These are phyloP conservation scores for Aspergillus sp. DNA, from an alignment of 2,329 filamentous ascomycete species.

Conservation along the genomic window DNA sequence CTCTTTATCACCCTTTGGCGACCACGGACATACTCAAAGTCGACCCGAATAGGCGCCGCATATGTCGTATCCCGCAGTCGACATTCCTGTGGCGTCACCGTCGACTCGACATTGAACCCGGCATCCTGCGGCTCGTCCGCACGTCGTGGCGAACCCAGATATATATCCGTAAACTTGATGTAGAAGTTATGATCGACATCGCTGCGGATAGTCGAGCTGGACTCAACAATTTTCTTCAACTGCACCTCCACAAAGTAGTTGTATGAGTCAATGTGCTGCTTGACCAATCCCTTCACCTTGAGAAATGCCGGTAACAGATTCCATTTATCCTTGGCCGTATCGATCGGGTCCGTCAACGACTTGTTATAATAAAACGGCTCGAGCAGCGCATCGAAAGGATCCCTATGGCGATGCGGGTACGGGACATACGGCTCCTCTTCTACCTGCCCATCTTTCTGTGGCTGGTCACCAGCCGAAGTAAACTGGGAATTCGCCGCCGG, in stretches of 20 bases:
- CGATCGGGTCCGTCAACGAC: slow-evolving; percentile 59
- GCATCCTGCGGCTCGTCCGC: slow-evolving; percentile 60
- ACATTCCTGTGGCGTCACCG: slow-evolving; percentile 88
- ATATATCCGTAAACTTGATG: slow-evolving; percentile 87
- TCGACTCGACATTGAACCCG: slow-evolving; percentile 37
- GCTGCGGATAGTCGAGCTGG: slow-evolving; percentile 79
- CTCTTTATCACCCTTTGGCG: slow-evolving; percentile 66
- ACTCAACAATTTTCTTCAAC: slow-evolving; percentile 90
- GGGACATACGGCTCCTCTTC: slow-evolving; percentile 10
- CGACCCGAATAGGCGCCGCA: slow-evolving; percentile 84
- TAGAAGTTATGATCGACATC: slow-evolving; percentile 91
- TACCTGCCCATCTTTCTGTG: slow-evolving; percentile 8
- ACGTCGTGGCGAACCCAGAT: slow-evolving; percentile 72
- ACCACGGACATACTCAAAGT: slow-evolving; percentile 82
- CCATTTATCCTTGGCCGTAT: slow-evolving; percentile 79
- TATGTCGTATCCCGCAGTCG: slow-evolving; percentile 97
- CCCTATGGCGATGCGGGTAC: slow-evolving; percentile 21
- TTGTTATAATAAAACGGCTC: slow-evolving; percentile 65
- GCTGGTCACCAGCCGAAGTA: slow-evolving; percentile 8
- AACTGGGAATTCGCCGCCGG: slow-evolving; percentile 11
- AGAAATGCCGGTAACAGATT: slow-evolving; percentile 94
- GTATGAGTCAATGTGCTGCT: slow-evolving; percentile 97
- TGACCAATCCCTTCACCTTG: slow-evolving; percentile 92
- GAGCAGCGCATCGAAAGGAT: slow-evolving; percentile 54
- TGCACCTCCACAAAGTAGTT: slow-evolving; percentile 97